These are phyloP conservation scores for Malassezia restricta DNA, from an alignment of 1,284 basidiomycete species.

Conservation along the genomic window DNA sequence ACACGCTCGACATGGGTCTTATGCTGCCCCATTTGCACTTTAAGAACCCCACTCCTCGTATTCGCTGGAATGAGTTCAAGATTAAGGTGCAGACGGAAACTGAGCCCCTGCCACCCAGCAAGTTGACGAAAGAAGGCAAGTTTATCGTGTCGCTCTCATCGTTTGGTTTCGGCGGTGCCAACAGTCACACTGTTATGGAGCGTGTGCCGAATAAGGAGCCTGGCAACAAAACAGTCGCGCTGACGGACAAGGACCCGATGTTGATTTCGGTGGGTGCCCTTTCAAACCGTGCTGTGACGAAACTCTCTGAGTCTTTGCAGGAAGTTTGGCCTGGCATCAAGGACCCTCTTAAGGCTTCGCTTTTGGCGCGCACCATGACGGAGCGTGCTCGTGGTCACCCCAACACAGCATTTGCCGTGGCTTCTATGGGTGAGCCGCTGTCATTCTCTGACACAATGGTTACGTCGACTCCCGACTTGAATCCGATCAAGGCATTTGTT, in stretches of 20 bases:
- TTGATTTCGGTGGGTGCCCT: slow-evolving; percentile 14
- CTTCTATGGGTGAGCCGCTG: slow-evolving; percentile 3
- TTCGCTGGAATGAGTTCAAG: slow-evolving; percentile 17
- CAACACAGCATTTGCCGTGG: slow-evolving; percentile 12
- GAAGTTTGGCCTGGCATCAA: slow-evolving; percentile 2
- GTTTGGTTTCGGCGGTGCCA: slow-evolving; percentile 22
- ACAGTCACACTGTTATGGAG: slow-evolving; percentile 20
- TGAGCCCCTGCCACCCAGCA: slow-evolving; percentile 11
- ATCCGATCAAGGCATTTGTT: slow-evolving; percentile 16
- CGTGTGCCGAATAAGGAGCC: slow-evolving; percentile 8
- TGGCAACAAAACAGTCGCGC: background rate
- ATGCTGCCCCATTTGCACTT: slow-evolving; percentile 17
- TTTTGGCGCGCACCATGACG: slow-evolving; percentile 14
- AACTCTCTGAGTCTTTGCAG: slow-evolving; percentile 1
- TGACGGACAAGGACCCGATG: slow-evolving; percentile 8
- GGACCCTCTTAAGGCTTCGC: slow-evolving; percentile 5
- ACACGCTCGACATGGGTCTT: slow-evolving; percentile 12
- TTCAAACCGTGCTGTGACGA: slow-evolving; percentile 16
- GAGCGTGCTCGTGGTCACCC: slow-evolving; percentile 18
- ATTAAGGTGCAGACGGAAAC: slow-evolving; percentile 12
- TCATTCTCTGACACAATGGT: slow-evolving; percentile 8
- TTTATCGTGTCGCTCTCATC: slow-evolving; percentile 15
- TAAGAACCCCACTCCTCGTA: slow-evolving; percentile 8
- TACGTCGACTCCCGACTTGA: slow-evolving; percentile 16
- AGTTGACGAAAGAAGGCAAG: slow-evolving; percentile 16